phyloP scores from a whole-genome alignment of 495 filamentous ascomycete species.

The Barbatosphaeria neglecta region DNA sequence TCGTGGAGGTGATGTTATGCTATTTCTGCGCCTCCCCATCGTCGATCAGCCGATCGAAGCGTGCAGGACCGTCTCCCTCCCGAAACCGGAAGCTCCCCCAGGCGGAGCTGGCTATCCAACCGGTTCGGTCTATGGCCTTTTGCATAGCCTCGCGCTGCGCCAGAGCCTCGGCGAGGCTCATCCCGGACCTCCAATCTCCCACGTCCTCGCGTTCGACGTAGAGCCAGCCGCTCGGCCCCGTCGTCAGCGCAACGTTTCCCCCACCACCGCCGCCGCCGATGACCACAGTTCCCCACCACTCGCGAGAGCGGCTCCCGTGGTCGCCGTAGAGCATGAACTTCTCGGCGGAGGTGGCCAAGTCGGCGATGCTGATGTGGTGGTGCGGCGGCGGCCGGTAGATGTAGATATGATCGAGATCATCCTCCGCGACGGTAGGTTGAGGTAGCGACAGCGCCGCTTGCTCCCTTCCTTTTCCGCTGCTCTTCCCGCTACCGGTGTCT shows the following conservation, averaged over 20 bases:
- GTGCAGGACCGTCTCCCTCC: too few species aligned
- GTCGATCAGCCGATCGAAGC: too few species aligned
- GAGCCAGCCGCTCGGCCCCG: constrained; percentile 38
- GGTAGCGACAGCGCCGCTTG: not conserved
- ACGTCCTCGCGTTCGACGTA: constrained; percentile 31
- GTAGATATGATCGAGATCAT: constrained; percentile 28
- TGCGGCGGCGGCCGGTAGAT: constrained; percentile 20
- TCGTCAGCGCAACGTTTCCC: constrained; percentile 19
- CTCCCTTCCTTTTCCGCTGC: too few species aligned
- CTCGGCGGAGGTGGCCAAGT: constrained; percentile 19
- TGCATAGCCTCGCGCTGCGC: constrained; percentile 35
- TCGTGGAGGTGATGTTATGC: too few species aligned
- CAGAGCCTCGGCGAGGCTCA: constrained; percentile 45
- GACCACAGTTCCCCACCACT: constrained; percentile 40
- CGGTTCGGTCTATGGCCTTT: constrained; percentile 22
- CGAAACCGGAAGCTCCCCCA: constrained; percentile 7
- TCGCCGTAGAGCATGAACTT: constrained; percentile 36
- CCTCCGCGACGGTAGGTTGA: not conserved
- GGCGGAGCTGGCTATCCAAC: constrained; percentile 20
- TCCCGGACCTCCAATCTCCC: constrained; percentile 36
- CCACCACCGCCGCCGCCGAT: constrained; percentile 22
- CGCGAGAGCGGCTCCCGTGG: constrained; percentile 29
- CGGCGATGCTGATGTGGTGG: constrained; percentile 8
- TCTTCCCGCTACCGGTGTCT: not conserved
- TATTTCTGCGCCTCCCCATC: too few species aligned